These are phyloP conservation scores for Boletus rufocinnamomeus DNA, from an alignment of 768 basidiomycete genomes.

Conservation along the genomic window DNA sequence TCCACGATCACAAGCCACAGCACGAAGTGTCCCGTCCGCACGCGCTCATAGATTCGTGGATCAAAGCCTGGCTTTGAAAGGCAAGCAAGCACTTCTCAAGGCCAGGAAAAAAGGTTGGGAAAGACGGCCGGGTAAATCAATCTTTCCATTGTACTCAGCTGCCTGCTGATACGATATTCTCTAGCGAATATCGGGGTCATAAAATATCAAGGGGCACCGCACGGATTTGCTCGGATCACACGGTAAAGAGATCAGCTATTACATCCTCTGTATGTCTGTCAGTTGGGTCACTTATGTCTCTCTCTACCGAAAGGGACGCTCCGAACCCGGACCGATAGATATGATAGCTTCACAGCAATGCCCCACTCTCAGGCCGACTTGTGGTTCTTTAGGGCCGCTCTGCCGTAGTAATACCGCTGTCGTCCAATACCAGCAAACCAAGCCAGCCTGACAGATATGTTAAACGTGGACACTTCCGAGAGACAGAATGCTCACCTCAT, in stretches of 20 bases:
- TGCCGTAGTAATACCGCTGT: constrained; percentile 44
- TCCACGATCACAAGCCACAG: constrained; percentile 36
- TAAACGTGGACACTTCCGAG: constrained; percentile 3
- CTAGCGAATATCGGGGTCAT: constrained; percentile 60
- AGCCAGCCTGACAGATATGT: constrained; percentile 41
- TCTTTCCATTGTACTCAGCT: not conserved
- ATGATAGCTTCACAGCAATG: not conserved
- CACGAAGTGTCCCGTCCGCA: constrained; percentile 48
- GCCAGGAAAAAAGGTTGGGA: constrained; percentile 55
- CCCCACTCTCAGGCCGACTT: constrained; percentile 16
- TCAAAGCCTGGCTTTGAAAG: constrained; percentile 50
- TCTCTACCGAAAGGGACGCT: not conserved
- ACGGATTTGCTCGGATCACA: constrained; percentile 40
- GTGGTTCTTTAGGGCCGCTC: constrained; percentile 8
- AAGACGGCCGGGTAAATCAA: constrained; percentile 54
- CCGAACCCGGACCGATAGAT: not conserved
- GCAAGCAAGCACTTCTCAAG: constrained; percentile 30
- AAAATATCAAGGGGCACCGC: constrained; percentile 54
- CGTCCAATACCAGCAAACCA: constrained; percentile 59
- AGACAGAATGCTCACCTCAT: constrained; percentile 46
- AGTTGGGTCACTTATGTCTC: not conserved
- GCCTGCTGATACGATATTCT: not conserved
- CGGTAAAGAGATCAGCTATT: constrained; percentile 2
- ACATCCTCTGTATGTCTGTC: not conserved
- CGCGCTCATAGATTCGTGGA: constrained; percentile 55